Conservation (phyloP, 352 stramenopile genomes). For the Globisporangium splendens region DNA sequence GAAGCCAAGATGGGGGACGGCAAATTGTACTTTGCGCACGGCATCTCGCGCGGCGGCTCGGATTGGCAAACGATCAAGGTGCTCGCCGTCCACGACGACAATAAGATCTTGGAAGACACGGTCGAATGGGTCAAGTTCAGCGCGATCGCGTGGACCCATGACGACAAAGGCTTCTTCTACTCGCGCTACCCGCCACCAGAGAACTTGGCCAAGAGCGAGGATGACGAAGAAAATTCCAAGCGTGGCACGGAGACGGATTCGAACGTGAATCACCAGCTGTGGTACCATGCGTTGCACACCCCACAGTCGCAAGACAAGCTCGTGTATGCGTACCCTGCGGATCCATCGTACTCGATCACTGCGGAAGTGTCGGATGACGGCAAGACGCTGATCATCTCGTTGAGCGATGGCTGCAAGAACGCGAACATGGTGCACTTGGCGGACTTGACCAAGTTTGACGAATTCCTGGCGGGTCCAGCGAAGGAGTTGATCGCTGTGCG, state of each 20-base stretch:
- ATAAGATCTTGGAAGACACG: conserved; percentile 69
- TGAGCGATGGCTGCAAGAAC: conserved; percentile 87
- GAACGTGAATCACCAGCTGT: conserved; percentile 80
- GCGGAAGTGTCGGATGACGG: conserved; percentile 76
- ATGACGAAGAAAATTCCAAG: conserved; percentile 36
- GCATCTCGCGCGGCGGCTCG: conserved; percentile 74
- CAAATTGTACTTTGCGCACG: conserved; percentile 82
- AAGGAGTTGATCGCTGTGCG: conserved; percentile 42
- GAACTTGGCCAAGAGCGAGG: conserved; percentile 40
- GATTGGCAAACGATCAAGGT: conserved; percentile 89
- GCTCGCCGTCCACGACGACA: conserved; percentile 64
- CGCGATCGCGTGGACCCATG: conserved; percentile 75
- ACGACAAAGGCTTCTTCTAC: conserved; percentile 87
- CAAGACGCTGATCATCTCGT: conserved; percentile 67
- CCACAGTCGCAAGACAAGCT: conserved; percentile 67
- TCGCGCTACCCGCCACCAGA: conserved; percentile 70
- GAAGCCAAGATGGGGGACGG: conserved; percentile 57
- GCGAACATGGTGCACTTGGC: conserved; percentile 86
- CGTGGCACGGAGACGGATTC: conserved; percentile 74
- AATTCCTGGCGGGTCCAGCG: conserved; percentile 33
- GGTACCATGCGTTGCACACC: conserved; percentile 75
- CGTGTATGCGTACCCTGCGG: conserved; percentile 69
- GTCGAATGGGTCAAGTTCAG: conserved; percentile 90
- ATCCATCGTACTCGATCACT: conserved; percentile 69
- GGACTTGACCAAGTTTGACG: conserved; percentile 45